A percentile compares a stretch with the other conserved stretches of the same genome.
These are phyloP conservation scores for Globisporangium acanthophoron DNA, from an alignment of 352 stramenopile genomes.

Conservation along the genomic window DNA sequence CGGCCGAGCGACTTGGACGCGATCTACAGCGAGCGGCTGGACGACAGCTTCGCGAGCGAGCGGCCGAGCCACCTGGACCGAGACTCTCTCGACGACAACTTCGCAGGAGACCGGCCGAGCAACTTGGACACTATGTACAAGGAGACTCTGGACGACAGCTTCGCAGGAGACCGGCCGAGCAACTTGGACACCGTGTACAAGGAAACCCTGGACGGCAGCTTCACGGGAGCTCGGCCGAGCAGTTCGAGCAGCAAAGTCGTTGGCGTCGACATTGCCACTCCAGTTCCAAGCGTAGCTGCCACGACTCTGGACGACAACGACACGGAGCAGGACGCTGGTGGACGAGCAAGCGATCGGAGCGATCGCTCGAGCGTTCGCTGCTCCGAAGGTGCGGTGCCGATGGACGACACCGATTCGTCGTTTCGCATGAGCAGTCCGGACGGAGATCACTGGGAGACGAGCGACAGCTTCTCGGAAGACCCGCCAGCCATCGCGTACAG, in stretches of 20 bases:
- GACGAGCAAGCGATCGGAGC: not conserved
- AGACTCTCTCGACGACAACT: conserved; percentile 7
- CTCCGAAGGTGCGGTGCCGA: not conserved
- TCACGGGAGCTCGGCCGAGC: not conserved
- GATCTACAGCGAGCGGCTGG: not conserved
- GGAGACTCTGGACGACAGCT: not conserved
- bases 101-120: not conserved
- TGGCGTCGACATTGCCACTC: too few species aligned
- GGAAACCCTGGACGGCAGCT: conserved; percentile 8
- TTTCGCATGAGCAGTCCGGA: conserved; percentile 2
- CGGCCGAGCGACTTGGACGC: not conserved
- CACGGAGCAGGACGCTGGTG: too few species aligned
- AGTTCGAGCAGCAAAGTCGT: not conserved
- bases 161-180: not conserved
- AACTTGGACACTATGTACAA: not conserved
- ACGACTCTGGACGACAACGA: too few species aligned
- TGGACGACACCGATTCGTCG: conserved; percentile 1
- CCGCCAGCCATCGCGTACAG: not conserved
- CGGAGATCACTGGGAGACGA: conserved; percentile 2
- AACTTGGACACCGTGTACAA: not conserved
- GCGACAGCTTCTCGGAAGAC: conserved; percentile 10
- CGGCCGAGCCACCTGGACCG: not conserved
- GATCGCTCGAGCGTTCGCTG: conserved; percentile 2
- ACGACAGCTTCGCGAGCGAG: conserved; percentile 7
- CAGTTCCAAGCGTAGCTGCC: too few species aligned